Percentiles rank a stretch among this genome's conserved stretches.
phyloP scores from a whole-genome alignment of 768 basidiomycete genomes.

The Boletus barrowsii region DNA sequence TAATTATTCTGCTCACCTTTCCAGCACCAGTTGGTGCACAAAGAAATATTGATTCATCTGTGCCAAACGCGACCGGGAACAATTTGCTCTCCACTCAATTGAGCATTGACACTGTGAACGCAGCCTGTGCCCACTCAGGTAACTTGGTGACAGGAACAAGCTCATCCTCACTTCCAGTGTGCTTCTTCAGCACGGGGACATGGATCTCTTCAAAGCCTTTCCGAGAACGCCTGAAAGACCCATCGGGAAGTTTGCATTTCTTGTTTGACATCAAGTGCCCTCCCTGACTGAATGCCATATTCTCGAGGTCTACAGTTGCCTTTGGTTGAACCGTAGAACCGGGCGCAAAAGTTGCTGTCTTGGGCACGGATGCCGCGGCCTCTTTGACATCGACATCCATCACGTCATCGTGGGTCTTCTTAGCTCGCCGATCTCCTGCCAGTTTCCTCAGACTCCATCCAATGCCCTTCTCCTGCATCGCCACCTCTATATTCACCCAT shows the following conservation, averaged over 20 bases:
- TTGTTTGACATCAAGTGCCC: constrained; percentile 99
- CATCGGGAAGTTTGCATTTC: constrained; percentile 95
- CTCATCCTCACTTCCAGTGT: constrained; percentile 59
- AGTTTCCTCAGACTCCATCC: constrained; percentile 94
- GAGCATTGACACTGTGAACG: constrained; percentile 77
- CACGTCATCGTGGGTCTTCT: constrained; percentile 47
- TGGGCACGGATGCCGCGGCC: constrained; percentile 50
- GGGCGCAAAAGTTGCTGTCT: constrained; percentile 83
- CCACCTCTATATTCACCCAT: constrained; percentile 90
- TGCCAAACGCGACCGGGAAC: constrained; percentile 89
- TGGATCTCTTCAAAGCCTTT: constrained; percentile 99
- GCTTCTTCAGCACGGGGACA: constrained; percentile 87
- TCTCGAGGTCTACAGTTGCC: constrained; percentile 81
- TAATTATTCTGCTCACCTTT: constrained; percentile 59
- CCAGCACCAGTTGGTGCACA: constrained; percentile 99
- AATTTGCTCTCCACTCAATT: constrained; percentile 94
- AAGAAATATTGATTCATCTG: constrained; percentile 92
- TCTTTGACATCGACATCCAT: constrained; percentile 78
- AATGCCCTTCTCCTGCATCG: constrained; percentile 95
- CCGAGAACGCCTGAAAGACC: constrained; percentile 93
- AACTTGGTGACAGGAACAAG: constrained; percentile 68
- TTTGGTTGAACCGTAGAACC: constrained; percentile 88
- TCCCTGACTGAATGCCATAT: constrained; percentile 94
- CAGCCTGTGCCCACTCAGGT: constrained; percentile 84
- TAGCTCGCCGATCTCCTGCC: constrained; percentile 72